Evolutionary conservation across 2,329 filamentous ascomycete species (phyloP).

Genomic region (Endothia cerciana): DNA sequence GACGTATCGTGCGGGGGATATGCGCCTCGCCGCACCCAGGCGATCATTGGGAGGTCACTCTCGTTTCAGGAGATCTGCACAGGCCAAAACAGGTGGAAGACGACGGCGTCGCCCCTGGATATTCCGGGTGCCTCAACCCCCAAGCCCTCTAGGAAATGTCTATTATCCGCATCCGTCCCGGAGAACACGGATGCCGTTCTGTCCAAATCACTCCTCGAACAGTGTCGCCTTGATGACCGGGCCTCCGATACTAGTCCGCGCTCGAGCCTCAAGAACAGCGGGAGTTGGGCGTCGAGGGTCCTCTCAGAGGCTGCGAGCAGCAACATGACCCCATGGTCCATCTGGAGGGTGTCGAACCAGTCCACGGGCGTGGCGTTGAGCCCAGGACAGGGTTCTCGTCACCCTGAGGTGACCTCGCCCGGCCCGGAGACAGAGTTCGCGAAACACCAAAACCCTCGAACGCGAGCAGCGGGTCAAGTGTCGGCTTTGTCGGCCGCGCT

Average conservation of each 20-base stretch:
- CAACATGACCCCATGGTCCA: constrained; percentile 17
- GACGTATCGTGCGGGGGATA: neutral
- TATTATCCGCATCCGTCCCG: constrained; percentile 17
- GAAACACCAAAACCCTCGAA: neutral
- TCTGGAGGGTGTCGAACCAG: neutral
- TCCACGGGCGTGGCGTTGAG: neutral
- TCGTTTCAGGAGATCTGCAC: neutral
- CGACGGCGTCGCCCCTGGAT: constrained; percentile 11
- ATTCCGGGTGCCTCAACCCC: constrained; percentile 7
- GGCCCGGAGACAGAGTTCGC: neutral
- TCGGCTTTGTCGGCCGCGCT: constrained; percentile 11
- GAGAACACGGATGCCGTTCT: constrained; percentile 18
- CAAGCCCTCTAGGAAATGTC: neutral
- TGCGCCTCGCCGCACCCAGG: neutral
- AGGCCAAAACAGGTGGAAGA: constrained; percentile 9
- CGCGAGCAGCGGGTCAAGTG: neutral
- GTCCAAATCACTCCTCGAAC: constrained; percentile 23
- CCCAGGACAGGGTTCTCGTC: neutral
- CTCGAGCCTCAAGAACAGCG: constrained; percentile 11
- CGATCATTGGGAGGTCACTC: neutral
- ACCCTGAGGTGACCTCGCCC: neutral
- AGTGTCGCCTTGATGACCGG: constrained; percentile 19
- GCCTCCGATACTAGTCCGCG: neutral
- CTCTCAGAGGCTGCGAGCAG: constrained; percentile 11
- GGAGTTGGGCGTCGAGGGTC: constrained; percentile 20